Base-by-base conservation (phyloP, 192 early-diverging fungal genomes). In the Linnemannia elongata region DNA sequence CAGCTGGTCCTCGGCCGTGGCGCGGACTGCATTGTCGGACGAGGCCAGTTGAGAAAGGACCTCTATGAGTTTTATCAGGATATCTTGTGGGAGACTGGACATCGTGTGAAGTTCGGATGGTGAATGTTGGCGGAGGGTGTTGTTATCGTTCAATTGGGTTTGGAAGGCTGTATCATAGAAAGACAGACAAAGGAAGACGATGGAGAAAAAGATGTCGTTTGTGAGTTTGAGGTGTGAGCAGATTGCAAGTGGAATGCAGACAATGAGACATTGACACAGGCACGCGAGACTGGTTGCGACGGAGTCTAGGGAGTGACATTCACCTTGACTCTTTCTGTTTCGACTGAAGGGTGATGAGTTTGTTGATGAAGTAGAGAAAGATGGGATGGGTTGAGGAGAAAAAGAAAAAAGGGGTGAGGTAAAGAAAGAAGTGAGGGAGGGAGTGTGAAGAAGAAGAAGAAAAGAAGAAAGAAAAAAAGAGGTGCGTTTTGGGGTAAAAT, bases 1-100 rank as follows among this genome's bases (percentile, higher is more conserved):
- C 57, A 93, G 88, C 57, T 89, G 88, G 35, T 74, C 63, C 75
- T 93, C 92, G 24, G 92, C 92, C 17, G 72, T 72, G 41, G 89
- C 71, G 73, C 92, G 91, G 60, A 89, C 49, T 44, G 72, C 72
- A 71, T 93, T 93, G 52, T 93, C 91, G 45, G 79, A 66, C 15
- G 92, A 91, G 30, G 79, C 85, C 72, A 93, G 79, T 33, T 88
- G 88, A 13, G 86, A 82, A 49, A 93, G 77, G 41, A 91, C 79
- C 15, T 88, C 78, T 20, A 91, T 79, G 7, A 93, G 87, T 72
- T 90, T 88, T 42, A 85, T 74, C 44, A 92, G 70, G 18, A 84
- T 69, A 24, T 93, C 92, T 57, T 83, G 74, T 13, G 81, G 71
- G 70, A 82, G n/a, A 47, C 78, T 57, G 41, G 78, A 27, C 69